Evolutionary conservation across 192 early-diverging fungal species (phyloP).

Genomic region (Powellomyces hirtus): DNA sequence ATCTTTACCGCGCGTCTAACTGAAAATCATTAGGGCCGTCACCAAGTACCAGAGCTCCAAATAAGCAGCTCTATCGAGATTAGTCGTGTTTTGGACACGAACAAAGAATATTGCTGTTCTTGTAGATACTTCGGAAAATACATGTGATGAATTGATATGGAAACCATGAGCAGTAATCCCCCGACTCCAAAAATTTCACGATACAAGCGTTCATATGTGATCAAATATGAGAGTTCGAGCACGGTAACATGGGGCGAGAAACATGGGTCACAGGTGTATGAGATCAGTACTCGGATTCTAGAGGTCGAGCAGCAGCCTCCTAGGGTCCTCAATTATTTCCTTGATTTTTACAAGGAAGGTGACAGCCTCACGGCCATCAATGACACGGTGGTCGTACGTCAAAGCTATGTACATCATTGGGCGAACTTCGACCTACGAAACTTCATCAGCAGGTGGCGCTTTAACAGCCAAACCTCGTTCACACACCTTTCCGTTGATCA

Average conservation of each 20-base stretch:
- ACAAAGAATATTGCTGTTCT: too few relatives aligned
- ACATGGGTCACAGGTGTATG: too few relatives aligned
- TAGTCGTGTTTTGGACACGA: too few relatives aligned
- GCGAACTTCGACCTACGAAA: constrained; percentile 28
- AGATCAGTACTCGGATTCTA: constrained; percentile 43
- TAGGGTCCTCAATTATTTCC: constrained; percentile 95
- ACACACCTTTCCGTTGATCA: constrained; percentile 83
- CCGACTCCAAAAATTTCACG: too few relatives aligned
- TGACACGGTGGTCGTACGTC: constrained; percentile 98
- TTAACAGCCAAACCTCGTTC: neutral
- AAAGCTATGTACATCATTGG: constrained; percentile 94
- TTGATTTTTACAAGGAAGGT: constrained; percentile 98
- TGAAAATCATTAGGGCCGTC: constrained; percentile 65
- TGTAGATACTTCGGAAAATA: too few relatives aligned
- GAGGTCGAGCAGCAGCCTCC: constrained; percentile 83
- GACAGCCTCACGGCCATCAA: constrained; percentile 98
- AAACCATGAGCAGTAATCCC: too few relatives aligned
- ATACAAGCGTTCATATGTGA: too few relatives aligned
- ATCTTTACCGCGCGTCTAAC: neutral
- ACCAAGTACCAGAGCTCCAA: constrained; percentile 87
- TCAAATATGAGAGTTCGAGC: too few relatives aligned
- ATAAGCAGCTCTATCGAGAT: too few relatives aligned
- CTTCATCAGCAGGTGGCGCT: neutral
- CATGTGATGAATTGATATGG: too few relatives aligned
- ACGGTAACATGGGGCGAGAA: too few relatives aligned